Base-by-base conservation (phyloP, 2,329 filamentous ascomycete genomes). In the Apiospora arundinis region DNA sequence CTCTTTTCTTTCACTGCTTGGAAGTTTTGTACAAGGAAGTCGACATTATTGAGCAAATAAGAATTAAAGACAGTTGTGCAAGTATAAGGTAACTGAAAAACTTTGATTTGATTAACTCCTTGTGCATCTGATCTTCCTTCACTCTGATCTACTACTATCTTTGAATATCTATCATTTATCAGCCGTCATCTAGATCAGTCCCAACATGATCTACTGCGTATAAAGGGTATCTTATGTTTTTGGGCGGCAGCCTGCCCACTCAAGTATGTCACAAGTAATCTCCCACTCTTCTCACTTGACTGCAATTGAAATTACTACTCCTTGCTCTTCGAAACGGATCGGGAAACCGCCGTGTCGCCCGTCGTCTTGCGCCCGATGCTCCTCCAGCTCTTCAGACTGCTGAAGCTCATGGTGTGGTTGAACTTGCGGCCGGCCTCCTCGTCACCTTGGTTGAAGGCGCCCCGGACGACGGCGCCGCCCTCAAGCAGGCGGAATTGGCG, bases 371-470 rank as follows among this genome's bases (percentile, higher is more conserved):
- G 78, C 1, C 79, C 80, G 70, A 80, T 78, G 72, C 80, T 83
- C 73, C 76, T 76, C 78, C 80, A 82, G 73, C 81, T 82, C 75
- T 81, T 82, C 74, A 89, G 83, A 75, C 86, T 88, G 48, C 85
- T 84, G 74, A 88, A 83, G 72, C 85, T 88, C 78, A 89, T 81
- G 25, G 85, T 85, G 76, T 82, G 85, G 73, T 79, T 80, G 73
- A 88, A 83, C 73, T 81, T 84, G 68, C 82, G 79, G 4, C 83
- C 83, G 44, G 74, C 74, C 14, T 86, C 85, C 44, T 86, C 82
- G 56, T 84, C 83, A 21, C 87, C 88, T 78, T 90, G 88, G 52
- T 83, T 83, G 83, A 88, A 89, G 25, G 81, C 76, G 46, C 87
- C 87, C 48, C 83, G 81, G 69, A 85, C 82, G 42, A 89, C 86